These are phyloP conservation scores for Globisporangium lucens DNA, from an alignment of 352 stramenopile species.

Conservation along the genomic window DNA sequence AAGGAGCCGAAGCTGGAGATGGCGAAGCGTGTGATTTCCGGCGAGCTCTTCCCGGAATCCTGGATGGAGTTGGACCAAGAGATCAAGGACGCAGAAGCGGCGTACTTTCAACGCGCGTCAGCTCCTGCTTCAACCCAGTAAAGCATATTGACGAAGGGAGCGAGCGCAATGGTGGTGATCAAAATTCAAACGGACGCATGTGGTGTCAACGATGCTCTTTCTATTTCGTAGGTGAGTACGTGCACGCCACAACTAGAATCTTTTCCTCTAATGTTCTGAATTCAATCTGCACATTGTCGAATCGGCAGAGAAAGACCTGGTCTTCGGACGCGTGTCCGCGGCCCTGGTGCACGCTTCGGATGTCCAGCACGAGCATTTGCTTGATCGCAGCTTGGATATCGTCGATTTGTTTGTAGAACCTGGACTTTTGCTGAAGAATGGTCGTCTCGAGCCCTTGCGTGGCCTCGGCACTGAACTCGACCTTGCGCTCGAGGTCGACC, in stretches of 20 bases:
- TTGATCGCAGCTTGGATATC: constrained; percentile 63
- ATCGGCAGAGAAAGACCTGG: constrained; percentile 69
- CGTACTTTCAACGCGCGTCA: constrained; percentile 8
- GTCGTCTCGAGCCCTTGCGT: constrained; percentile 35
- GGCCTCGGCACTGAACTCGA: constrained; percentile 55
- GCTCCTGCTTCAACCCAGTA: constrained; percentile 2
- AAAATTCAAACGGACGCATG: background rate
- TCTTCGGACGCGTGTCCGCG: constrained; percentile 48
- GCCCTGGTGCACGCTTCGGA: constrained; percentile 78
- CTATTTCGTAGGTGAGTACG: constrained; percentile 25
- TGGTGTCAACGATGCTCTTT: background rate
- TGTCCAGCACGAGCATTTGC: constrained; percentile 82
- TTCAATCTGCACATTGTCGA: constrained; percentile 72
- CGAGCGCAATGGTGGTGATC: background rate
- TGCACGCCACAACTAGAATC: constrained; percentile 61
- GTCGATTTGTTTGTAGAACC: constrained; percentile 58
- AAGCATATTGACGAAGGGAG: background rate
- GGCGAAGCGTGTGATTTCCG: constrained; percentile 98
- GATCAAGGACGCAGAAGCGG: constrained; percentile 80
- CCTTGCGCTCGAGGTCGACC: constrained; percentile 40
- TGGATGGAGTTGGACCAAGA: constrained; percentile 99
- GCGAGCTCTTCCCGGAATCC: constrained; percentile 96
- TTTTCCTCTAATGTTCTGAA: constrained; percentile 70
- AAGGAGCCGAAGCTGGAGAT: constrained; percentile 99
- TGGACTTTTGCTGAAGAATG: constrained; percentile 39